Evolutionary conservation across 2,329 filamentous ascomycete genomes (phyloP).

Genomic region (Neonectria coccinea): DNA sequence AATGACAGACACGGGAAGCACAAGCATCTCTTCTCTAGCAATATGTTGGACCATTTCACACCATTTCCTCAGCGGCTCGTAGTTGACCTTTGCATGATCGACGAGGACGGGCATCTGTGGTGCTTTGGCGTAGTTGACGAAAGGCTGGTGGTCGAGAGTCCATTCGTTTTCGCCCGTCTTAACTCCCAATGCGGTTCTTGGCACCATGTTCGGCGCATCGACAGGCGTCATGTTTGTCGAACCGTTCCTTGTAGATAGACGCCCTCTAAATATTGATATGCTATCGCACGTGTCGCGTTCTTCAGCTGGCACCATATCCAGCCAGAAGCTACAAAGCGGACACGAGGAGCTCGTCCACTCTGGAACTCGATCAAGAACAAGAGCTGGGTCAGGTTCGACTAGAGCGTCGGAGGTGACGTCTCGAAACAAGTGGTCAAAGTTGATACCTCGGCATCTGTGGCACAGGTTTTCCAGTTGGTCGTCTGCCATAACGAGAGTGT

Average conservation of each 20-base stretch:
- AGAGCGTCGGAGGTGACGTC: background rate
- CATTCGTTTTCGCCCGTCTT: background rate
- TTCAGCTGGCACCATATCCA: conserved; percentile 8
- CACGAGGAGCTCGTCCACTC: conserved; percentile 12
- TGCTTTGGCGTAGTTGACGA: conserved; percentile 19
- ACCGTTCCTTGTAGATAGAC: background rate
- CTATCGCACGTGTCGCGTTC: conserved; percentile 1
- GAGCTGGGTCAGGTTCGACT: background rate
- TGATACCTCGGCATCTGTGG: background rate
- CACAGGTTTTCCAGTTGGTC: background rate
- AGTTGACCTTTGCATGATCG: conserved; percentile 17
- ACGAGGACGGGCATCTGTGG: conserved; percentile 36
- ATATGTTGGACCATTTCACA: background rate
- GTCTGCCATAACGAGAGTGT: background rate
- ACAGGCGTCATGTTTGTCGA: conserved; percentile 1
- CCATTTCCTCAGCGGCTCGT: conserved; percentile 11
- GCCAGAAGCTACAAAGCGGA: conserved; percentile 7
- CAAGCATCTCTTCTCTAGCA: conserved; percentile 6
- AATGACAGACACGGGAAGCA: conserved; percentile 21
- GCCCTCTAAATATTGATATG: background rate
- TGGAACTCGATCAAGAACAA: conserved; percentile 6
- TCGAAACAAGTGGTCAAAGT: background rate
- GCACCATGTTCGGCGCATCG: background rate
- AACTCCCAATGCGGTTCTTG: background rate
- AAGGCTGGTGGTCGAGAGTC: background rate